These are phyloP conservation scores for Striga hermonthica DNA, from an alignment of 305 asterid species.

Conservation along the genomic window DNA sequence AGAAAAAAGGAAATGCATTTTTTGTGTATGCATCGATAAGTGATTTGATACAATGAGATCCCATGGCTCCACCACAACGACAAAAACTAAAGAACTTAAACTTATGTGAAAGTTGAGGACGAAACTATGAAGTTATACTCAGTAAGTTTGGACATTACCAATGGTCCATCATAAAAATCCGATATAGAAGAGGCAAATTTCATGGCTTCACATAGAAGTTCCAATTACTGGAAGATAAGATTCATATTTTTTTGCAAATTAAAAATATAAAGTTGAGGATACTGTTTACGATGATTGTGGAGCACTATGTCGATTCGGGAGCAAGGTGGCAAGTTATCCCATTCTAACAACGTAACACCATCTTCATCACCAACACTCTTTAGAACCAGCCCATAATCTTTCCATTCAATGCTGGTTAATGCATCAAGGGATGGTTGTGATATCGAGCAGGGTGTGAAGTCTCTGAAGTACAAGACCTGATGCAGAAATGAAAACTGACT, in stretches of 20 bases:
- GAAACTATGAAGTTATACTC: background rate
- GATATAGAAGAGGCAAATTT: background rate
- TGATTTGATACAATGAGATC: conserved; percentile 2
- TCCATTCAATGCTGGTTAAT: conserved; percentile 70
- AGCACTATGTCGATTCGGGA: conserved; percentile 61
- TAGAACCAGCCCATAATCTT: conserved; percentile 64
- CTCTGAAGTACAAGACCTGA: conserved; percentile 66
- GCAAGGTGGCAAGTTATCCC: conserved; percentile 74
- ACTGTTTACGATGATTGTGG: conserved; percentile 61
- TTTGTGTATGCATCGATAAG: conserved; percentile 1
- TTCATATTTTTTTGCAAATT: conserved; percentile 19
- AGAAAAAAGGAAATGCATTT: conserved; percentile 15
- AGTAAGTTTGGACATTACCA: background rate
- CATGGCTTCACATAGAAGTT: conserved; percentile 3
- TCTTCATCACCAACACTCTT: conserved; percentile 52
- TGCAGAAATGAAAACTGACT: conserved; percentile 27
- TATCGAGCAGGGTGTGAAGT: conserved; percentile 62
- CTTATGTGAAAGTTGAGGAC: background rate
- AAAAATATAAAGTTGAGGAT: conserved; percentile 41
- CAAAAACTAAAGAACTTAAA: background rate
- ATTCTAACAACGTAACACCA: conserved; percentile 57
- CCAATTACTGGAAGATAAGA: conserved; percentile 9
- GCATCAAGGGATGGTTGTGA: conserved; percentile 64
- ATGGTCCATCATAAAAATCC: background rate
- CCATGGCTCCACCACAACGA: background rate